These are phyloP conservation scores for Naganishia kalamii DNA, from an alignment of 768 basidiomycete species.

Conservation along the genomic window DNA sequence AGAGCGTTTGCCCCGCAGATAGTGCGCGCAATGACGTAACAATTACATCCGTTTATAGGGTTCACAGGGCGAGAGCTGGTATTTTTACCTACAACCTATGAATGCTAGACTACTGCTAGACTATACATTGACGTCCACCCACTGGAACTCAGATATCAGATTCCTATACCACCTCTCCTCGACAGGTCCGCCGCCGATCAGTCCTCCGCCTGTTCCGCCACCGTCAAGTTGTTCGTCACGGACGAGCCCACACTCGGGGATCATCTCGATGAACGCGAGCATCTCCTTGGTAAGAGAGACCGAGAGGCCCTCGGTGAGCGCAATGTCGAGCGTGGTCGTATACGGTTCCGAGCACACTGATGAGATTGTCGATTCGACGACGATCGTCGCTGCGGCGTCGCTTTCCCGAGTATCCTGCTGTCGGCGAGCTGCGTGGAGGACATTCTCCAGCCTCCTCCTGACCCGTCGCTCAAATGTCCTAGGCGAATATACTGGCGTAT, in stretches of 20 bases:
- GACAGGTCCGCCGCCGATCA: neutral
- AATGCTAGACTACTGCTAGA: no score
- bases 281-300: slow-evolving; percentile 71
- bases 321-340: slow-evolving; percentile 55
- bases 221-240: slow-evolving; percentile 61
- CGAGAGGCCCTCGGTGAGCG: slow-evolving; percentile 63
- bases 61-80: no score
- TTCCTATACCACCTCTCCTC: slow-evolving; percentile 56
- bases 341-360: neutral
- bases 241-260: slow-evolving; percentile 59
- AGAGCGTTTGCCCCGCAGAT: no score
- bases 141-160: slow-evolving; percentile 31
- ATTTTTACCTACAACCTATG: no score
- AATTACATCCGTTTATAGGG: no score
- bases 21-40: no score
- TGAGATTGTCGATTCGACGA: no score
- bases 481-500: slow-evolving; percentile 69
- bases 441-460: neutral
- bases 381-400: neutral
- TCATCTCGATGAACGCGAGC: slow-evolving; percentile 62
- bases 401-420: no score
- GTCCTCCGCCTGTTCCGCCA: slow-evolving; percentile 42
- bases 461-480: slow-evolving; percentile 61
- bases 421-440: neutral
- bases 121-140: slow-evolving; percentile 1